Conservation (phyloP, 108 stramenopile genomes). For the Cyclotella choctawhatcheeana region DNA sequence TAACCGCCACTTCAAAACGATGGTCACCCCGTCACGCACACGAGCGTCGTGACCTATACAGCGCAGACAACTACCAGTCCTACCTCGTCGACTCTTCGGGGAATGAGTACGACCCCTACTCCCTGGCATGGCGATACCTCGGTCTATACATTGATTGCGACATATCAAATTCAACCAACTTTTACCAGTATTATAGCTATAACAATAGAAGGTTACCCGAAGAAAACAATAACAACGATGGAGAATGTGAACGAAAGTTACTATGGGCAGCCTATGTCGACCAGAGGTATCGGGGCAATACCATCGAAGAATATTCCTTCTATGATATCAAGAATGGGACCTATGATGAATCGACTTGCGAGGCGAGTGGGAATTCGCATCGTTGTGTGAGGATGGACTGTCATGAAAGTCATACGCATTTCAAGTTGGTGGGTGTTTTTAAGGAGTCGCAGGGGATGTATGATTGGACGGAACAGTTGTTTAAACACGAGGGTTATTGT, state of each 20-base stretch:
- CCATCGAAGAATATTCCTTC: slow-evolving; percentile 53
- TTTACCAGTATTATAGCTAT: slow-evolving; percentile 1
- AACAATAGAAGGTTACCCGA: background rate
- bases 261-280: slow-evolving; percentile 53
- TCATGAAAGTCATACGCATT: slow-evolving; percentile 40
- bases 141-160: slow-evolving; percentile 52
- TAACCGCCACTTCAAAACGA: background rate
- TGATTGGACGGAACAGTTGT: slow-evolving; percentile 49
- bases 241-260: slow-evolving; percentile 25
- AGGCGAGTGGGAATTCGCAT: background rate
- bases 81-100: slow-evolving; percentile 42
- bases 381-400: slow-evolving; percentile 47
- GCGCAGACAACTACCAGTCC: background rate
- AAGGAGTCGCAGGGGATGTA: slow-evolving; percentile 49
- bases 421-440: slow-evolving; percentile 45
- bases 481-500: slow-evolving; percentile 56
- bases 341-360: slow-evolving; percentile 39
- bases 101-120: slow-evolving; percentile 42
- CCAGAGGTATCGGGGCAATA: slow-evolving; percentile 31
- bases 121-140: slow-evolving; percentile 47
- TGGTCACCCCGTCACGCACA: slow-evolving; percentile 10
- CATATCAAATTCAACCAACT: slow-evolving; percentile 8
- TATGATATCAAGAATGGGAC: slow-evolving; percentile 29
- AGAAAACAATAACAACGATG: slow-evolving; percentile 12
- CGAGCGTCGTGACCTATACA: background rate